Evolutionary conservation across 306 rosid species (phyloP).

Genomic region (Malus orientalis): DNA sequence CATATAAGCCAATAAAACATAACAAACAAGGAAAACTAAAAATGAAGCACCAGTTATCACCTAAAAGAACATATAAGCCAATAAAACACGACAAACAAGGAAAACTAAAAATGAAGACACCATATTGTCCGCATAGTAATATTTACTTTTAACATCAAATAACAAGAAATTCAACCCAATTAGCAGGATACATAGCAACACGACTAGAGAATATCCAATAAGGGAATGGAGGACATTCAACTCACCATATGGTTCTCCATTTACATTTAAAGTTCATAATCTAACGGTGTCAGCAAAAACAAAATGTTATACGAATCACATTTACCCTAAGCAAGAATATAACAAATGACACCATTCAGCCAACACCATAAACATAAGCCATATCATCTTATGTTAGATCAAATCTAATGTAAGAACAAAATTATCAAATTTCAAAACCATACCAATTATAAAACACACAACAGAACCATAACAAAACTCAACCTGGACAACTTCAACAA

Average conservation of each 20-base stretch:
- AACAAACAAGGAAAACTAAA: neutral
- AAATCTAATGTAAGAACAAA: neutral
- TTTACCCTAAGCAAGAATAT: neutral
- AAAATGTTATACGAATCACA: neutral
- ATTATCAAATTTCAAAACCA: neutral
- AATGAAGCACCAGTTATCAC: neutral
- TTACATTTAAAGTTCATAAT: neutral
- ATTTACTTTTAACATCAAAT: neutral
- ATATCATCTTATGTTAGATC: neutral
- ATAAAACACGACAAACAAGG: neutral
- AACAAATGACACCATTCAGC: neutral
- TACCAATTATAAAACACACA: neutral
- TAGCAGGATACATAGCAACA: neutral
- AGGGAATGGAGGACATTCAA: neutral
- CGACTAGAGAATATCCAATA: neutral
- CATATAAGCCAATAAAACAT: neutral
- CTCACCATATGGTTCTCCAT: neutral
- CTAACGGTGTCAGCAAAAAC: neutral
- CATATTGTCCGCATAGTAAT: neutral
- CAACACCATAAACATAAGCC: neutral
- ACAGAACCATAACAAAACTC: neutral
- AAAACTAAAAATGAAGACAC: neutral
- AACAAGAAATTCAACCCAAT: neutral
- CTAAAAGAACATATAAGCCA: neutral
- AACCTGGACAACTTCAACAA: constrained; percentile 55